Conservation (phyloP, 2,329 filamentous ascomycete genomes). For the Alternaria conjuncta region DNA sequence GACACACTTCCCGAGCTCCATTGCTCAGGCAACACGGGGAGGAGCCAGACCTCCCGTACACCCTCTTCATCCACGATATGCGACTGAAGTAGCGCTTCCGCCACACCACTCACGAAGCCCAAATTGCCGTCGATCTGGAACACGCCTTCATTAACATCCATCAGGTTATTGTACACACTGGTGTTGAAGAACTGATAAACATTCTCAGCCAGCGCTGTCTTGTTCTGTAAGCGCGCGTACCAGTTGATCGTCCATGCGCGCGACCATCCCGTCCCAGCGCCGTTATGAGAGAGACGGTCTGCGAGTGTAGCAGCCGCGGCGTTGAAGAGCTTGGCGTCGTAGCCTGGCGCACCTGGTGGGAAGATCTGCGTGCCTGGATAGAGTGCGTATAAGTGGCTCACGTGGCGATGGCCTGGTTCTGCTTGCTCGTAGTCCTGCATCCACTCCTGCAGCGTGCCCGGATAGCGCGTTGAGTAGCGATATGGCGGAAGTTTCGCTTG, state of each 20-base stretch:
- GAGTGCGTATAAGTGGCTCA: slow-evolving; percentile 59
- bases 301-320: slow-evolving; percentile 41
- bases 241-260: slow-evolving; percentile 59
- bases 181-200: slow-evolving; percentile 29
- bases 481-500: slow-evolving; percentile 18
- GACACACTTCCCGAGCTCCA: slow-evolving; percentile 20
- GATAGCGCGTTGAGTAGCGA: slow-evolving; percentile 28
- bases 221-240: slow-evolving; percentile 54
- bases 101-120: slow-evolving; percentile 56
- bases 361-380: slow-evolving; percentile 55
- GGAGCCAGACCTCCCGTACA: slow-evolving; percentile 13
- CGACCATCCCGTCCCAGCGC: slow-evolving; percentile 60
- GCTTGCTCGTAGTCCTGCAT: slow-evolving; percentile 45
- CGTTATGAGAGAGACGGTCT: slow-evolving; percentile 32
- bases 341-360: slow-evolving; percentile 35
- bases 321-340: slow-evolving; percentile 29
- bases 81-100: slow-evolving; percentile 55
- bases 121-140: slow-evolving; percentile 55
- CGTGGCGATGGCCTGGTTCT: slow-evolving; percentile 59
- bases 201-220: slow-evolving; percentile 43
- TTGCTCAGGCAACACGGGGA: slow-evolving; percentile 13
- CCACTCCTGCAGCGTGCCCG: slow-evolving; percentile 40
- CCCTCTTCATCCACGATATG: slow-evolving; percentile 12
- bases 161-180: slow-evolving; percentile 12
- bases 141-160: slow-evolving; percentile 12